phyloP scores from a whole-genome alignment of 2,329 filamentous ascomycete species.

The Neofusicoccum kwambonambiense region DNA sequence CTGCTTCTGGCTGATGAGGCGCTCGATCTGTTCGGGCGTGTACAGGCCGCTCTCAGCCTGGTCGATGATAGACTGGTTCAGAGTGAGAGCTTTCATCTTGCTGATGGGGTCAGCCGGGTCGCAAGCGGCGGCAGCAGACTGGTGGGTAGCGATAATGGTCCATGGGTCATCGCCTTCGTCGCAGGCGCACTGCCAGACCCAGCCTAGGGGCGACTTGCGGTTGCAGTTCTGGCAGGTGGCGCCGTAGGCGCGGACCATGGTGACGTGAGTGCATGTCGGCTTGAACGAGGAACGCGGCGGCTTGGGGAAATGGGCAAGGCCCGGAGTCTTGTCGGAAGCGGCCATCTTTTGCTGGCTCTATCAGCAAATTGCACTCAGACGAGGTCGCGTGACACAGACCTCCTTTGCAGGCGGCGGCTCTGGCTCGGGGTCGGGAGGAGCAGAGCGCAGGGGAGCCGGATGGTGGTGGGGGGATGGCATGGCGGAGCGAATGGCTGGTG shows the following conservation, averaged over 20 bases:
- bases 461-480: neutral
- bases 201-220: conserved; percentile 59
- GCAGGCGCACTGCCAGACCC: conserved; percentile 71
- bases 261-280: conserved; percentile 62
- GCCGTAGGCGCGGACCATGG: conserved; percentile 65
- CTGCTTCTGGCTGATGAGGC: conserved; percentile 33
- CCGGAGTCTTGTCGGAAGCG: neutral
- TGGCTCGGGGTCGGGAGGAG: neutral
- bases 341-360: neutral
- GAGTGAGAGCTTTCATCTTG: conserved; percentile 24
- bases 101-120: conserved; percentile 21
- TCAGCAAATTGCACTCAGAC: conserved; percentile 5
- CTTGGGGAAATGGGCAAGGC: conserved; percentile 1
- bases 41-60: conserved; percentile 35
- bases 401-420: neutral
- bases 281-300: conserved; percentile 9
- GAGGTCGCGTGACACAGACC: conserved; percentile 5
- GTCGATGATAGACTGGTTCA: conserved; percentile 36
- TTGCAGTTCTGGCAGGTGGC: conserved; percentile 60
- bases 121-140: neutral
- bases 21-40: conserved; percentile 31
- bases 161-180: conserved; percentile 46
- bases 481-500: neutral
- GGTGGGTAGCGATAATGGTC: neutral
- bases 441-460: neutral